Evolutionary conservation across 2,329 filamentous ascomycete genomes (phyloP).

Genomic region (Dactylella cylindrospora): DNA sequence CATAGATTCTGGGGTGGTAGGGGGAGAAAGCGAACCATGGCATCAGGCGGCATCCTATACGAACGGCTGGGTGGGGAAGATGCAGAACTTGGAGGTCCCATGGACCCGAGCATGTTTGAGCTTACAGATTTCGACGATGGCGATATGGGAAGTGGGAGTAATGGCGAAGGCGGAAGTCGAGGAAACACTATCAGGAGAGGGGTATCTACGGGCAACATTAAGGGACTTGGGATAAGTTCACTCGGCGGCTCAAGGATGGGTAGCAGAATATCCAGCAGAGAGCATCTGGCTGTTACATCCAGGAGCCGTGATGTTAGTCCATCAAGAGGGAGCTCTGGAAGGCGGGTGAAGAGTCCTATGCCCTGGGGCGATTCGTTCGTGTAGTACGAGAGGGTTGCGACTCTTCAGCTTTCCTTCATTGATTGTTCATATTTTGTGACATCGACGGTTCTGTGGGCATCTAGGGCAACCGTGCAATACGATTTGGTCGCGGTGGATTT

Average conservation of each 20-base stretch:
- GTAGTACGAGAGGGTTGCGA: no score
- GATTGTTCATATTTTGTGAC: no score
- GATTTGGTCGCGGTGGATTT: no score
- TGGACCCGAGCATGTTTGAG: slow-evolving; percentile 18
- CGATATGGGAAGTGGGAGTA: background rate
- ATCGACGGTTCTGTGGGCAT: no score
- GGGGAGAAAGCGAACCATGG: slow-evolving; percentile 3
- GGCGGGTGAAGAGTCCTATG: slow-evolving; percentile 41
- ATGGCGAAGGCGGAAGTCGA: slow-evolving; percentile 8
- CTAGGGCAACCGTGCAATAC: no score
- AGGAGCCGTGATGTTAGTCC: slow-evolving; percentile 41
- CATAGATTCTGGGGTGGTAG: slow-evolving; percentile 25
- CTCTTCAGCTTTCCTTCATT: no score
- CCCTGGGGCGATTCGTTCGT: slow-evolving; percentile 29
- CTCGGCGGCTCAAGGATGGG: slow-evolving; percentile 33
- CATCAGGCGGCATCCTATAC: slow-evolving; percentile 4
- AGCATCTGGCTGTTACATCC: slow-evolving; percentile 31
- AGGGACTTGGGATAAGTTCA: slow-evolving; percentile 15
- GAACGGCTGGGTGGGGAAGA: slow-evolving; percentile 34
- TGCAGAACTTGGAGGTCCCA: slow-evolving; percentile 11
- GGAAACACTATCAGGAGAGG: slow-evolving; percentile 21
- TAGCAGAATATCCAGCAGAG: slow-evolving; percentile 32
- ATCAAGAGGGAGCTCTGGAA: slow-evolving; percentile 27
- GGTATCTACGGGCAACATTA: slow-evolving; percentile 11
- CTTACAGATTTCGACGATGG: slow-evolving; percentile 33